Evolutionary conservation across 345 rosid species (phyloP), one percentile per base, ranked within the genome.

Genomic region (Excoecaria cochinchinensis): DNA sequence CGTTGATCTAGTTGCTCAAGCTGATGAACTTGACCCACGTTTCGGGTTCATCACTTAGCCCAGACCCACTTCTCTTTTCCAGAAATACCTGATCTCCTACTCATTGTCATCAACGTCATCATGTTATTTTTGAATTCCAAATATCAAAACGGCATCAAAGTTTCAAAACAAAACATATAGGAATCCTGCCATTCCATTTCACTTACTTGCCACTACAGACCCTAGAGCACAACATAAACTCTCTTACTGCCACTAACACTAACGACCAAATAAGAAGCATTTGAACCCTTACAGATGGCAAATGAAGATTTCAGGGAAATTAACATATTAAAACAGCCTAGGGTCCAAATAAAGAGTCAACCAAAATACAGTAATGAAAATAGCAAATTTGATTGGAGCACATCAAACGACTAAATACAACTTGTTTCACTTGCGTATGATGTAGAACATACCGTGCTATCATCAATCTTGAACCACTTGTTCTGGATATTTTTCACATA

Each of bases 401-500:
- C 52, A 62, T 44, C 13, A 48, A 67, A 38, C 6, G 24, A 70
- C 25, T 25, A 74, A 76, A 17, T 46, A 16, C 72, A 67, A 67
- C 55, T 5, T 21, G 69, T 11, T 53, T 17, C 59, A 13, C 40
- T 40, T 46, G 44, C 48, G 71, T 66, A 42, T 24, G 70, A 71
- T 39, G 68, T 75, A 76, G 46, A 76, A 69, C 90, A 62, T 92
- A 96, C 99, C 79, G 22, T 81, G 84, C 88, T 92, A 80, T 96
- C 99, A 85, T 96, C 97, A 82, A 95, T 81, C 89, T 88, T 87
- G 89, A 86, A 96, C 99, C 98, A 96, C 84, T 89, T 91, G 85
- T 90, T 92, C 72, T 85, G 97, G 55, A 76, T 77, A 77, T 89
- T 91, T 81, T 87, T 92, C 1, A 96, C 87, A 63, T 96, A 96